A percentile compares a stretch with the other conserved stretches of the same genome.
These are phyloP conservation scores for Paradendryphiella salina DNA, from an alignment of 2,329 filamentous ascomycete genomes.

Conservation along the genomic window DNA sequence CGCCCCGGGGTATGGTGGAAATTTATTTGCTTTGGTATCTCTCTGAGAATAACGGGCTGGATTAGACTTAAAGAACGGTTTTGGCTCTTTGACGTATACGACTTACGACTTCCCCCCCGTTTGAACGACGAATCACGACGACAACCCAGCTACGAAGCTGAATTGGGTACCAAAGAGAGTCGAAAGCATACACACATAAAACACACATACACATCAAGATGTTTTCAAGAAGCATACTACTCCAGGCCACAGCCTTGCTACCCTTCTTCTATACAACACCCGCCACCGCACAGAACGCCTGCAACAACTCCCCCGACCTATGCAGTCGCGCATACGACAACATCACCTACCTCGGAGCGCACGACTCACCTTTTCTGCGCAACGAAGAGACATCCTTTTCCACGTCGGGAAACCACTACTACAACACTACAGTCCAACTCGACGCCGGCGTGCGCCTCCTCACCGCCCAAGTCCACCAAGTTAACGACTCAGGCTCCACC, in stretches of 20 bases:
- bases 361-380: conserved; percentile 72
- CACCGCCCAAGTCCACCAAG: conserved; percentile 70
- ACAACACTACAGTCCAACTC: conserved; percentile 71
- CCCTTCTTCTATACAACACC: conserved; percentile 37
- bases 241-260: conserved; percentile 33
- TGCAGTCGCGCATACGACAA: conserved; percentile 73
- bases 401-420: conserved; percentile 71
- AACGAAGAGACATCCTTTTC: conserved; percentile 65
- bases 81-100: background rate
- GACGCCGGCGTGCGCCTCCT: conserved; percentile 72
- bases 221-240: conserved; percentile 32
- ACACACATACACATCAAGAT: conserved; percentile 25
- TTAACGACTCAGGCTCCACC: conserved; percentile 44
- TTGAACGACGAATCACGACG: conserved; percentile 7
- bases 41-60: too few species aligned
- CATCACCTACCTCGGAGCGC: conserved; percentile 76
- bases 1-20: background rate
- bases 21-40: too few species aligned
- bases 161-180: background rate
- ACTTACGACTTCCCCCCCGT: conserved; percentile 7
- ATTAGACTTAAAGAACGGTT: background rate
- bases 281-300: conserved; percentile 54
- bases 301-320: conserved; percentile 79
- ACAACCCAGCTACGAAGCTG: conserved; percentile 1
- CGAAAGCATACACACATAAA: background rate